Evolutionary conservation across 2,329 filamentous ascomycete species (phyloP), one percentile per base, ranked within the genome.

Genomic region (Calonectria pauciramosa): DNA sequence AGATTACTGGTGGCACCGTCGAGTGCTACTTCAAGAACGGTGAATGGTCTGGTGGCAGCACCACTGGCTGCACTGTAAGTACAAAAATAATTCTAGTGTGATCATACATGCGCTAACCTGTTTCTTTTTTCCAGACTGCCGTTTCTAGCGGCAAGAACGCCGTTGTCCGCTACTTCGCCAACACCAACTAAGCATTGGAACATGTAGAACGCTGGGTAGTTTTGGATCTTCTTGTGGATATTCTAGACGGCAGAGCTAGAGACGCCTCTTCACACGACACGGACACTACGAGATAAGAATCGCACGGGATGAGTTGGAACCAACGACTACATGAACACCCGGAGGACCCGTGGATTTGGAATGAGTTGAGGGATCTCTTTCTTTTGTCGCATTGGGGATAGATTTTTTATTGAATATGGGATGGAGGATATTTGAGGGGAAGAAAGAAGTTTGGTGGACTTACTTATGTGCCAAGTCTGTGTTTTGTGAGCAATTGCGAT

Each of bases 31-130:
- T 93, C 82, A 87, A 90, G 77, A 87, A 92, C 76, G 93, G 93
- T 71, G 80, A 87, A 75, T 97, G 93, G 87, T 84, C 86, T 44
- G 89, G 88, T 77, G 90, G 90, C 77, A 51, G 34, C 74, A 88
- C 86, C 74, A 88, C 86, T 76, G 95, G 95, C 74, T 98, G 95
- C 91, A 98, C 95, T 66, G 95, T 97, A 92, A 90, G 94, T 91
- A 56, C 14, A 4, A 16, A 20, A 3, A 18, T 41, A n/a, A n/a
- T 20, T 36, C 10, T 14, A 1, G 4, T 26, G 5, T 3, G 8
- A 9, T 1, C 14, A 16, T 18, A 9, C 1, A 36, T 14, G 11
- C 36, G 41, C 79, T 82, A 76, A 83, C 78, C 44, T 56, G 52
- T 23, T 56, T 51, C 11, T n/a, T 26, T 59, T 54, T 14, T 11